These are phyloP conservation scores for Pseudonectria buxi DNA, from an alignment of 2,329 filamentous ascomycete genomes.

Conservation along the genomic window DNA sequence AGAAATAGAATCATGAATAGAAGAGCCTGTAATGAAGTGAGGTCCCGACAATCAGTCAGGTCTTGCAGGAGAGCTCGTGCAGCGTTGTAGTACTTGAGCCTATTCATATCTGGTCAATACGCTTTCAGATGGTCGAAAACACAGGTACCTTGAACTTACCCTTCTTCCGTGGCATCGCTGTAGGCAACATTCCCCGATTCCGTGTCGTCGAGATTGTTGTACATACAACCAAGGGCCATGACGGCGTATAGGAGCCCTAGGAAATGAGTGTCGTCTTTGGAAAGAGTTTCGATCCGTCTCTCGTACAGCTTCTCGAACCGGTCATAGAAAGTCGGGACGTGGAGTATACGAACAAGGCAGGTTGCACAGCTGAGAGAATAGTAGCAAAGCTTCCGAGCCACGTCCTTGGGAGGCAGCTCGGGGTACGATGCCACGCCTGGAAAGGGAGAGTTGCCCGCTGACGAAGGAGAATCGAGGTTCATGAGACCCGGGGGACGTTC, in stretches of 20 bases:
- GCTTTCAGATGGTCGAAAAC: neutral
- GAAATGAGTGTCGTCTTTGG: conserved; percentile 59
- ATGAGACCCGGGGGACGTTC: conserved; percentile 42
- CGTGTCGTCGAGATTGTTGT: conserved; percentile 51
- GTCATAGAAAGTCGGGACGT: conserved; percentile 73
- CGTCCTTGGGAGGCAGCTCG: conserved; percentile 62
- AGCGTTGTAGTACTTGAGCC: conserved; percentile 67
- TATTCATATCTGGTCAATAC: conserved; percentile 29
- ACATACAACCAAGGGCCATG: conserved; percentile 67
- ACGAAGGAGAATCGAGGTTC: conserved; percentile 64
- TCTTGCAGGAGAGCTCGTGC: conserved; percentile 60
- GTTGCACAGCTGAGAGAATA: conserved; percentile 52
- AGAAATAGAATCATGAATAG: conserved; percentile 77
- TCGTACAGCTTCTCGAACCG: conserved; percentile 74
- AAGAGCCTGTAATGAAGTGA: conserved; percentile 67
- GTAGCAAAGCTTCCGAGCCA: conserved; percentile 46
- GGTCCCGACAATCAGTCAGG: conserved; percentile 63
- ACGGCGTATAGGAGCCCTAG: conserved; percentile 65
- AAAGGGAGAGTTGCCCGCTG: conserved; percentile 57
- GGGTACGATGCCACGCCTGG: conserved; percentile 45
- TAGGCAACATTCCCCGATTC: conserved; percentile 43
- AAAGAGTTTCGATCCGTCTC: conserved; percentile 54
- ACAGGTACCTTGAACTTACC: conserved; percentile 33
- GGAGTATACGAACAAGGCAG: conserved; percentile 62
- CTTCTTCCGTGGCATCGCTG: conserved; percentile 47